Percentiles rank a stretch among this genome's conserved stretches.
phyloP scores from a whole-genome alignment of 805 yeast species.

The Metschnikowia arizonensis region DNA sequence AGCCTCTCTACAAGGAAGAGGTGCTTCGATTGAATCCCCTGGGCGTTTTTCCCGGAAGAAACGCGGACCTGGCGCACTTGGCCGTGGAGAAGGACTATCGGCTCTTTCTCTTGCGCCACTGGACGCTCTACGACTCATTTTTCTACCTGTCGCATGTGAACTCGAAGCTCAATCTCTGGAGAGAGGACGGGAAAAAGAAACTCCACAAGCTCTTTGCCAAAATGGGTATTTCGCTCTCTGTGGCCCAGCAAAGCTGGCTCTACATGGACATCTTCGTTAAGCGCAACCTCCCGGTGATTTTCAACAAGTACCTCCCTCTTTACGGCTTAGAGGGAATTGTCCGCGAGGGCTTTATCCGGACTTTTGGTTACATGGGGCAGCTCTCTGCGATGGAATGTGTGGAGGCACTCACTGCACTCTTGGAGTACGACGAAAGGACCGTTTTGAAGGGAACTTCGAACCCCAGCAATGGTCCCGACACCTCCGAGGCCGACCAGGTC shows the following conservation, averaged over 20 bases:
- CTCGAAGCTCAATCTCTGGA: constrained; percentile 83
- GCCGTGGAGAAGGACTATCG: constrained; percentile 79
- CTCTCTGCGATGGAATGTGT: constrained; percentile 91
- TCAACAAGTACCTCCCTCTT: constrained; percentile 62
- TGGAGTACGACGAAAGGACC: constrained; percentile 46
- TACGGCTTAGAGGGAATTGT: constrained; percentile 82
- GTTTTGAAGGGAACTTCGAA: constrained; percentile 19
- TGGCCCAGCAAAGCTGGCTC: constrained; percentile 90
- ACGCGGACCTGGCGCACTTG: constrained; percentile 45
- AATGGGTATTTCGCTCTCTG: constrained; percentile 88
- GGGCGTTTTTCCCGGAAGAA: constrained; percentile 22
- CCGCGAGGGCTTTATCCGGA: constrained; percentile 80
- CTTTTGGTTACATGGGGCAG: constrained; percentile 83
- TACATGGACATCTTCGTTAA: constrained; percentile 82
- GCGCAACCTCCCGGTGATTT: constrained; percentile 62
- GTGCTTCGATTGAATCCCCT: constrained; percentile 63
- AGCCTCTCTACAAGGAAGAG: constrained; percentile 77
- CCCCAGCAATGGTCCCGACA: constrained; percentile 14
- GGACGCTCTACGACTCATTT: constrained; percentile 89
- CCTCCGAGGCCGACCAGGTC: constrained; percentile 23
- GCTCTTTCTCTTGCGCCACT: constrained; percentile 80
- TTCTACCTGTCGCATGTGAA: constrained; percentile 87
- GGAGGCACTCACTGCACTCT: constrained; percentile 78
- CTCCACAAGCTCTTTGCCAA: constrained; percentile 89
- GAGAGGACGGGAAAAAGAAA: constrained; percentile 83